Evolutionary conservation across 2,329 filamentous ascomycete genomes (phyloP).

Genomic region (Calonectria fujianensis): DNA sequence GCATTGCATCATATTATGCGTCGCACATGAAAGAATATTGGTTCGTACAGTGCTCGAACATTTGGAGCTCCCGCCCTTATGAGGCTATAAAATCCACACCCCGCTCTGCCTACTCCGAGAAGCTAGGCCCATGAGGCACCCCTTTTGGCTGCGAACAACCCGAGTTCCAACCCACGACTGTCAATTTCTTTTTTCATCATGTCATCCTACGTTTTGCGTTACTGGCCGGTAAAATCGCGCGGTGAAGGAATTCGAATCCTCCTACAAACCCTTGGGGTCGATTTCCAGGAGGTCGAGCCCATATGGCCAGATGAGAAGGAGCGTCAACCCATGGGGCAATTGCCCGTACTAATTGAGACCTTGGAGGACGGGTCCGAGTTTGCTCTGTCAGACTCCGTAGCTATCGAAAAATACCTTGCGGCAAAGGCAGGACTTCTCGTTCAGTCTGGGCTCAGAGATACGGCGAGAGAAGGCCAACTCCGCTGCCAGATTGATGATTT

Average conservation of each 20-base stretch:
- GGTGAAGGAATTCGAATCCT: conserved; percentile 9
- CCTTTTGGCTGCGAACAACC: neutral
- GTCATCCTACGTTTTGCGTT: neutral
- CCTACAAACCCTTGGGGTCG: neutral
- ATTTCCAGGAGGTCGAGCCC: conserved; percentile 6
- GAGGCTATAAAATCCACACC: neutral
- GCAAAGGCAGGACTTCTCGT: conserved; percentile 9
- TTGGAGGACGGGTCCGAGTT: conserved; percentile 1
- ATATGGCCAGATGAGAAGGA: conserved; percentile 6
- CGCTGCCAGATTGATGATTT: conserved; percentile 8
- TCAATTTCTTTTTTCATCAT: neutral
- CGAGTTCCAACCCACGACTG: neutral
- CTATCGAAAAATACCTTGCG: conserved; percentile 10
- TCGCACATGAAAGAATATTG: neutral
- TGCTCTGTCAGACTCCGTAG: conserved; percentile 4
- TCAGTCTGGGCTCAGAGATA: conserved; percentile 14
- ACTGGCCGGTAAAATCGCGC: conserved; percentile 9
- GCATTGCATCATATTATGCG: neutral
- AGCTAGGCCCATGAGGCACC: neutral
- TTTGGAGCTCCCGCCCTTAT: neutral
- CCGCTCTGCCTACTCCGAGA: neutral
- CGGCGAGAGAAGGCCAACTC: neutral
- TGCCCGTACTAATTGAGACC: neutral
- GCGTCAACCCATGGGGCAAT: neutral
- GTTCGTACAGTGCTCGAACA: neutral